Base-by-base conservation (phyloP, 176 grass and related monocot species). In the Bromus sterilis region DNA sequence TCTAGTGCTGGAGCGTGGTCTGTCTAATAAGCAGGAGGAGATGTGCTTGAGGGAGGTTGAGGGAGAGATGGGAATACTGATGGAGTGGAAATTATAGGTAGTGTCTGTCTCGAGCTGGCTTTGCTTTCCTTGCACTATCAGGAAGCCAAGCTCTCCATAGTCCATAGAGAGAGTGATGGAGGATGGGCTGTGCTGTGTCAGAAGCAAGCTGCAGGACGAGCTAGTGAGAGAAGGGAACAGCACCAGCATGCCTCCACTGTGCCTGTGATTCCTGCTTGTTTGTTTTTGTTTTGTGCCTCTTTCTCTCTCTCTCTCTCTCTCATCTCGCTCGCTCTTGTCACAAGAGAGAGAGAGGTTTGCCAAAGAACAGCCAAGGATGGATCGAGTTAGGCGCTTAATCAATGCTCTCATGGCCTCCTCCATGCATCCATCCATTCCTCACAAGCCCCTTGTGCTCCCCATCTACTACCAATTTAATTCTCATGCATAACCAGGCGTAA, bases 101-200 rank as follows among this genome's bases (percentile, higher is more conserved):
- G 71, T 66, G 75, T 84, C 62, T 83, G 81, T 77, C 81, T 78
- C 83, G n/a, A n/a, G n/a, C n/a, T n/a, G n/a, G n/a, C n/a, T n/a
- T 90, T 92, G 85, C 91, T 93, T 94, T 91, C 87, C 94, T 93
- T 97, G 88, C 90, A 91, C 86, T 93, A 87, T 89, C 92, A 93
- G 90, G 82, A 89, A 98, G 86, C 84, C 89, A 77, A 87, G 91
- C n/a, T n/a, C n/a, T n/a, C n/a, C n/a, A n/a, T n/a, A n/a, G n/a
- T n/a, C n/a, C n/a, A n/a, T n/a, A n/a, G n/a, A n/a, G n/a, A 37
- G 74, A 83, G 80, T 75, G 74, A 75, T 75, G 24, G 53, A 71
- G 44, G 44, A 64, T 61, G 76, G 78, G 24, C 7, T 12, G 44
- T 53, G 29, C 26, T 34, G 72, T 56, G 30, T 75, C 48, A 48